Evolutionary conservation across 2,329 filamentous ascomycete genomes (phyloP), one percentile per base, ranked within the genome.

Genomic region (Ophidiomyces ophidiicola): DNA sequence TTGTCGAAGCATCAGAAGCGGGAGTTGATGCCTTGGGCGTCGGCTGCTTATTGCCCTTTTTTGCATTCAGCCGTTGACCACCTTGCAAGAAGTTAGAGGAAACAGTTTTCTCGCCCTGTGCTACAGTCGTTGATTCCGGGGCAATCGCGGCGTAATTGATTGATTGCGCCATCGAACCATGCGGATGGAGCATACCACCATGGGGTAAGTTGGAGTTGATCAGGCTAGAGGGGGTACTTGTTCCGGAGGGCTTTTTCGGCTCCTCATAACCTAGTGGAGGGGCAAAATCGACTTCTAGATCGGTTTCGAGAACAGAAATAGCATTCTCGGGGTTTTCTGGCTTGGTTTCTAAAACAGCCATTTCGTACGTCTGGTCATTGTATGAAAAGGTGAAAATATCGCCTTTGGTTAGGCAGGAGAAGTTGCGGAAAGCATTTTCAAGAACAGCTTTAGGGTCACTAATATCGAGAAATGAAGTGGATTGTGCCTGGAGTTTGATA

Each of bases 301-400:
- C 90, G 0, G 90, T 98, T 64, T 98, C 90, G 40, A 94, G 79
- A 61, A 94, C 92, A 53, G 86, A 87, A 39, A 98, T 72, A 3
- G 75, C 87, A 69, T 84, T 86, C 51, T 83, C 82, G 1, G 81
- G 74, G 3, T 73, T 79, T 48, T 83, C 76, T 1, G 90, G 90
- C 62, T 94, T 94, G 26, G 92, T 84, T 55, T 96, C 88, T 10
- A 96, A 65, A 1, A 98, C 90, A 2, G 85, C 86, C 56, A 98
- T 85, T 47, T 90, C 81, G 64, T 90, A 98, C 6, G 86, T 71
- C 45, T 86, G 82, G 56, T 96, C 87, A 60, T 98, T 98, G 67
- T 98, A 98, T 50, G 80, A 74, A 59, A 98, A 98, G 47, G 83
- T 92, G 69, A 98, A 98, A 30, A 94, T 71, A 55, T 98, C 90